A percentile compares a stretch with the other conserved stretches of the same genome.
Evolutionary conservation across 257 asterid genomes (phyloP).

Genomic region (Gentiana dahurica): DNA sequence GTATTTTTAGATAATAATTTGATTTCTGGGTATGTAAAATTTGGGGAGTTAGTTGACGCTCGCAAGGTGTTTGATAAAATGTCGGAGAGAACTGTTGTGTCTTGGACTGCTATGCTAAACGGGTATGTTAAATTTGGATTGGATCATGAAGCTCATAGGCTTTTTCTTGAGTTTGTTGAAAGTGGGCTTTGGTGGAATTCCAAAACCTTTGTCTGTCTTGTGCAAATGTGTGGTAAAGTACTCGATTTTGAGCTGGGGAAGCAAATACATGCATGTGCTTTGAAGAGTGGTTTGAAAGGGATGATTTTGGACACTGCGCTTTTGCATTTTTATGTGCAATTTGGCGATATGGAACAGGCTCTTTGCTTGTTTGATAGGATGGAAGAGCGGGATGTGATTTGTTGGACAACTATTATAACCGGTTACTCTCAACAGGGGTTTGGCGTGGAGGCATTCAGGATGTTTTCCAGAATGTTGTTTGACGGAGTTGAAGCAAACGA

Average conservation of each 20-base stretch:
- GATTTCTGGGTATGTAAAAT: slow-evolving; percentile 38
- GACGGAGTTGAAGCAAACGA: slow-evolving; percentile 69
- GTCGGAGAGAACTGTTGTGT: slow-evolving; percentile 59
- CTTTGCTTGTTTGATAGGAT: slow-evolving; percentile 44
- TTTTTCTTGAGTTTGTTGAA: slow-evolving; percentile 40
- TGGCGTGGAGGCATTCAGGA: slow-evolving; percentile 43
- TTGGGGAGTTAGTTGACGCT: slow-evolving; percentile 47
- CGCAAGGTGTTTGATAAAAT: slow-evolving; percentile 66
- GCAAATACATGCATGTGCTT: slow-evolving; percentile 52
- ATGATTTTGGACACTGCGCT: slow-evolving; percentile 51
- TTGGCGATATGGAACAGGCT: slow-evolving; percentile 54
- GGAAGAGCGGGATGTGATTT: slow-evolving; percentile 48
- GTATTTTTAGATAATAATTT: slow-evolving; percentile 51
- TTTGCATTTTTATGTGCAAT: slow-evolving; percentile 57
- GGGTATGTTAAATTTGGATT: slow-evolving; percentile 59
- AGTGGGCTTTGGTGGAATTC: slow-evolving; percentile 46
- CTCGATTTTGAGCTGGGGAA: slow-evolving; percentile 55
- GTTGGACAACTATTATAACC: slow-evolving; percentile 85
- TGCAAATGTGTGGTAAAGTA: slow-evolving; percentile 47
- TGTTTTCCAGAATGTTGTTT: slow-evolving; percentile 46
- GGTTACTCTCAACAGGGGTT: slow-evolving; percentile 61
- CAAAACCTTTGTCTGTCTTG: slow-evolving; percentile 60
- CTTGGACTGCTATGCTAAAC: slow-evolving; percentile 95
- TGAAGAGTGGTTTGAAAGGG: slow-evolving; percentile 47
- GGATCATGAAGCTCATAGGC: slow-evolving; percentile 32